Conservation (phyloP, 495 filamentous ascomycete genomes). For the Durotheca rogersii region DNA sequence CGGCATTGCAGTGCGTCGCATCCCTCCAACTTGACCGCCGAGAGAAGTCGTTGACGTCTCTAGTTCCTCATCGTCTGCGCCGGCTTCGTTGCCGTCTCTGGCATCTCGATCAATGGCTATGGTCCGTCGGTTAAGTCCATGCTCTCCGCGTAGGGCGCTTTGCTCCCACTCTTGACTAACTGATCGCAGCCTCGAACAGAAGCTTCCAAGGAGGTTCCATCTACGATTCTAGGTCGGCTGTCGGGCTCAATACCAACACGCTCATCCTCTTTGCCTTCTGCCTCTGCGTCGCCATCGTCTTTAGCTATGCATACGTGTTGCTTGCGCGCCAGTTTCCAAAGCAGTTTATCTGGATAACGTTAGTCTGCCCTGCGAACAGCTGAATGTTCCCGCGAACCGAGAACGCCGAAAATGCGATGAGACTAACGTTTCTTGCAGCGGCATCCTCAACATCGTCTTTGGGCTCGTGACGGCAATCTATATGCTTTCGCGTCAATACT, state of each 20-base stretch:
- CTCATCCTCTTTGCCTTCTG: conserved; percentile 80
- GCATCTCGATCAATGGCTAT: conserved; percentile 75
- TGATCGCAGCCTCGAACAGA: conserved; percentile 49
- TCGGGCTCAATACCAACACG: conserved; percentile 77
- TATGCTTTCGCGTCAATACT: conserved; percentile 68
- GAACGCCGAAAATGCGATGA: too few relatives aligned
- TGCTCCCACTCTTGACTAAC: not conserved
- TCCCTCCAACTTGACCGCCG: not conserved
- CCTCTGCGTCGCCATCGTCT: conserved; percentile 65
- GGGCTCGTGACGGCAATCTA: conserved; percentile 65
- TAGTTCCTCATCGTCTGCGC: conserved; percentile 70
- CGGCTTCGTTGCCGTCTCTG: conserved; percentile 78
- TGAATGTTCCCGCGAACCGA: too few relatives aligned
- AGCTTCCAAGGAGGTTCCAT: conserved; percentile 72
- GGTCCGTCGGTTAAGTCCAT: conserved; percentile 41
- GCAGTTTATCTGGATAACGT: conserved; percentile 83
- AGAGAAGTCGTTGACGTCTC: not conserved
- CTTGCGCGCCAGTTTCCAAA: conserved; percentile 81
- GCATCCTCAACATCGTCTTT: conserved; percentile 82
- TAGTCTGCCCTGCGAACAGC: too few relatives aligned
- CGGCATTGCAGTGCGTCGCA: conserved; percentile 62
- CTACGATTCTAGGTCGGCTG: conserved; percentile 66
- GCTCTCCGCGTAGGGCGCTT: not conserved
- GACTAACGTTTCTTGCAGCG: conserved; percentile 62
- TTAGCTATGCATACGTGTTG: conserved; percentile 76